Evolutionary conservation across 2,329 filamentous ascomycete species (phyloP).

Genomic region (Fusarium sp.): DNA sequence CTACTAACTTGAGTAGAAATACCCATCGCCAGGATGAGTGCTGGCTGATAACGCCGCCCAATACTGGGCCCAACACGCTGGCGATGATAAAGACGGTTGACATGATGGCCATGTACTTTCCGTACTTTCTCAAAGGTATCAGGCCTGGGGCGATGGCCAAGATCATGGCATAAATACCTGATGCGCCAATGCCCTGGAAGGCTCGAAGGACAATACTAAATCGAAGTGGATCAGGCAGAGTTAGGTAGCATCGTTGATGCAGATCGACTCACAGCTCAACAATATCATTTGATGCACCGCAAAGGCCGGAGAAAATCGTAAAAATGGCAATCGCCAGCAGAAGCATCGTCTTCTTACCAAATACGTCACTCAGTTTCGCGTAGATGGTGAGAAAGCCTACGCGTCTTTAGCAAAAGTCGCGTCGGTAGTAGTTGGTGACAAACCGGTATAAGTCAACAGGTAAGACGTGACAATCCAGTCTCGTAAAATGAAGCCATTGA

Average conservation of each 20-base stretch:
- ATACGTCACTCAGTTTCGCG: slow-evolving; percentile 34
- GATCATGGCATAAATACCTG: slow-evolving; percentile 35
- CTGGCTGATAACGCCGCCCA: slow-evolving; percentile 24
- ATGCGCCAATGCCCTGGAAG: slow-evolving; percentile 35
- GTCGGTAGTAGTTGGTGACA: not conserved
- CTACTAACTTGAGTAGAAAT: slow-evolving; percentile 25
- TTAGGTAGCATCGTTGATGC: not conserved
- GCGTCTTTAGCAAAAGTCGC: not conserved
- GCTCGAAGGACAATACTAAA: slow-evolving; percentile 34
- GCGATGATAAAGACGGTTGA: slow-evolving; percentile 23
- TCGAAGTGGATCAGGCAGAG: not conserved
- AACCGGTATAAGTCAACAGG: slow-evolving; percentile 65
- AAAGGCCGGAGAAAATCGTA: slow-evolving; percentile 29
- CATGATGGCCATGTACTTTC: slow-evolving; percentile 32
- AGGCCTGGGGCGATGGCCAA: slow-evolving; percentile 28
- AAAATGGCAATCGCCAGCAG: slow-evolving; percentile 25
- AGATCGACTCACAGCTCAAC: not conserved
- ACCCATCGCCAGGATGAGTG: slow-evolving; percentile 25
- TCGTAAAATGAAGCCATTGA: slow-evolving; percentile 55
- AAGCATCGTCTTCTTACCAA: slow-evolving; percentile 33
- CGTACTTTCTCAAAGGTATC: slow-evolving; percentile 27
- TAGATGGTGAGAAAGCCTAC: slow-evolving; percentile 37
- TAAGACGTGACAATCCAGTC: slow-evolving; percentile 66
- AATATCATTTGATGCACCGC: slow-evolving; percentile 12
- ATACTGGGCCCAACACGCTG: slow-evolving; percentile 20